A percentile compares a stretch with the other conserved stretches of the same genome.
These are phyloP conservation scores for Anisodus acutangulus DNA, from an alignment of 257 asterid species.

Conservation along the genomic window DNA sequence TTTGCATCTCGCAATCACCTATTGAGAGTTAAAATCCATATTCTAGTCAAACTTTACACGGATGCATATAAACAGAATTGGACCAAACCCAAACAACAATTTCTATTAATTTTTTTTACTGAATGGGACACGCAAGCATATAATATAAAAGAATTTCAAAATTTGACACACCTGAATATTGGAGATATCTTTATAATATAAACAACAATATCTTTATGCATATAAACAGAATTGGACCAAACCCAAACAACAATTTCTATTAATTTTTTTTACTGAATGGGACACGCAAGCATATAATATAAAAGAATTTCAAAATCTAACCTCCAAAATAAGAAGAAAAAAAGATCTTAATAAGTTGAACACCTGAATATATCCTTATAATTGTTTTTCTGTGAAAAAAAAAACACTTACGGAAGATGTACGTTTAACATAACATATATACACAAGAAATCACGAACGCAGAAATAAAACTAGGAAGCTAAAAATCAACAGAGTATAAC, in stretches of 20 bases:
- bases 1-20: neutral
- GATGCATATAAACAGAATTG: neutral
- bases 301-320: neutral
- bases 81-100: neutral
- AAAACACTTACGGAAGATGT: neutral
- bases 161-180: conserved; percentile 5
- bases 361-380: conserved; percentile 6
- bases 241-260: neutral
- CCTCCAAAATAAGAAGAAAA: neutral
- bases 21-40: conserved; percentile 18
- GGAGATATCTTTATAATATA: no score
- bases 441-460: conserved; percentile 1
- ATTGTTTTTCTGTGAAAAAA: neutral
- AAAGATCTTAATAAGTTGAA: neutral
- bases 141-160: neutral
- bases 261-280: neutral
- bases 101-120: neutral
- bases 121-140: conserved; percentile 3
- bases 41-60: conserved; percentile 6
- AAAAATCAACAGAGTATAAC: neutral
- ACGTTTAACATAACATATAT: neutral
- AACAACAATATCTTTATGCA: no score
- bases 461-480: neutral
- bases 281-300: conserved; percentile 1
- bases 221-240: neutral